phyloP scores from a whole-genome alignment of 805 yeast species.

The Candida andamanensis region DNA sequence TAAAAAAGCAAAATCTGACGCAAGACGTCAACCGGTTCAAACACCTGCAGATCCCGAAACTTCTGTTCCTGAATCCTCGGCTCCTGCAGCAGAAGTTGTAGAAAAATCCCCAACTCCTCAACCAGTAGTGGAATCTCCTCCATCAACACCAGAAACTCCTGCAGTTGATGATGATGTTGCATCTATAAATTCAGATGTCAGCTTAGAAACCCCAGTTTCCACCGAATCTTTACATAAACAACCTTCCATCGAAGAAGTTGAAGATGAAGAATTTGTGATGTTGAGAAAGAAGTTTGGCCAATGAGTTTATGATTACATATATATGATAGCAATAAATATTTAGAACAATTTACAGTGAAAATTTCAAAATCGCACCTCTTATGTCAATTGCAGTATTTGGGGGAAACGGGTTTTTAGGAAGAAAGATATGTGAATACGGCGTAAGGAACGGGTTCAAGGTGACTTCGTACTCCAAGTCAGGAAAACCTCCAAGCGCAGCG shows the following conservation, averaged over 20 bases:
- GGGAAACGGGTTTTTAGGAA: slow-evolving; percentile 80
- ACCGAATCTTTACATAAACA: slow-evolving; percentile 15
- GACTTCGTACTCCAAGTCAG: slow-evolving; percentile 64
- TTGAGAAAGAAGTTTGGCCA: slow-evolving; percentile 35
- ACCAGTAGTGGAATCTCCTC: slow-evolving; percentile 10
- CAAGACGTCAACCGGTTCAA: slow-evolving; percentile 8
- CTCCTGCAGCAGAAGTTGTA: slow-evolving; percentile 10
- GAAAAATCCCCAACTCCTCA: slow-evolving; percentile 4
- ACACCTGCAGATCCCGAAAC: slow-evolving; percentile 5
- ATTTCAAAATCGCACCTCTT: background rate
- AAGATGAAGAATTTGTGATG: slow-evolving; percentile 35
- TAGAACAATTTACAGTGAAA: background rate
- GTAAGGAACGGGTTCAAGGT: slow-evolving; percentile 60
- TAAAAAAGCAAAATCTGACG: no score
- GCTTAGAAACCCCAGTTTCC: slow-evolving; percentile 9
- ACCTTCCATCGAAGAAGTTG: slow-evolving; percentile 30
- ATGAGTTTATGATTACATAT: slow-evolving; percentile 2
- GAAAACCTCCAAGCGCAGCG: slow-evolving; percentile 34
- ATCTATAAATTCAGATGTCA: slow-evolving; percentile 5
- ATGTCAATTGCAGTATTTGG: slow-evolving; percentile 65
- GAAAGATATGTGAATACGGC: slow-evolving; percentile 62
- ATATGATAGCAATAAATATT: no score
- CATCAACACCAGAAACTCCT: slow-evolving; percentile 9
- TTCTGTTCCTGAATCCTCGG: slow-evolving; percentile 1
- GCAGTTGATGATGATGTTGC: slow-evolving; percentile 6